A percentile compares a stretch with the other conserved stretches of the same genome.
phyloP scores from a whole-genome alignment of 345 rosid species.

The Hibiscus mutabilis region DNA sequence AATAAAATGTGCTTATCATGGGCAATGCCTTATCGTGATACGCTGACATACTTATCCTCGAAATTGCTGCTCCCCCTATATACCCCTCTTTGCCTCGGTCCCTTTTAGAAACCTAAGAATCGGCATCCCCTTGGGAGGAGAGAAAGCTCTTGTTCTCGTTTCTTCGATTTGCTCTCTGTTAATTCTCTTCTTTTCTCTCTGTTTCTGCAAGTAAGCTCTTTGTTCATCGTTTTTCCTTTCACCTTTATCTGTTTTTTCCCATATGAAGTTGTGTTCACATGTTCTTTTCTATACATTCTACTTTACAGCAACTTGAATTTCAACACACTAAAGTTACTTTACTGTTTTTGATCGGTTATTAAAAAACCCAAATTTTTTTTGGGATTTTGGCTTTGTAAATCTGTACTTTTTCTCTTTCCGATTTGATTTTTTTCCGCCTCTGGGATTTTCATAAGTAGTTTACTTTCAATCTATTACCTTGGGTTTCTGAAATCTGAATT shows the following conservation, averaged over 20 bases:
- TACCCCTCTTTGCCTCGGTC: neutral
- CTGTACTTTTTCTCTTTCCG: neutral
- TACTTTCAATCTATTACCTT: neutral
- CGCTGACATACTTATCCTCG: fast-evolving
- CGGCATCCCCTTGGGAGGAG: slow-evolving; percentile 16
- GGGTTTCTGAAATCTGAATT: neutral
- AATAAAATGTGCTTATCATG: neutral
- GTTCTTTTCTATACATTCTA: neutral
- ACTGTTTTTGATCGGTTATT: slow-evolving; percentile 12
- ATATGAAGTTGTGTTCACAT: neutral
- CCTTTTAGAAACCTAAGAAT: neutral
- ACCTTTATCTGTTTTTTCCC: neutral
- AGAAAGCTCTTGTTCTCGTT: neutral
- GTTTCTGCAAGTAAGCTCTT: slow-evolving; percentile 8
- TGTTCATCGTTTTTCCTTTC: neutral
- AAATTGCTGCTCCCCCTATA: slow-evolving; percentile 11
- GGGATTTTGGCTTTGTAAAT: neutral
- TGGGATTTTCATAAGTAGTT: neutral
- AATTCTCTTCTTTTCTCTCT: neutral
- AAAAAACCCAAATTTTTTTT: neutral
- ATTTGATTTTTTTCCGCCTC: neutral
- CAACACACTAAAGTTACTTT: slow-evolving; percentile 24
- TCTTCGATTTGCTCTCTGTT: neutral
- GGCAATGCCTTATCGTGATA: neutral
- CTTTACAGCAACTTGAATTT: slow-evolving; percentile 18